Evolutionary conservation across 495 filamentous ascomycete genomes (phyloP).

Genomic region (Antarctomyces pellizariae): DNA sequence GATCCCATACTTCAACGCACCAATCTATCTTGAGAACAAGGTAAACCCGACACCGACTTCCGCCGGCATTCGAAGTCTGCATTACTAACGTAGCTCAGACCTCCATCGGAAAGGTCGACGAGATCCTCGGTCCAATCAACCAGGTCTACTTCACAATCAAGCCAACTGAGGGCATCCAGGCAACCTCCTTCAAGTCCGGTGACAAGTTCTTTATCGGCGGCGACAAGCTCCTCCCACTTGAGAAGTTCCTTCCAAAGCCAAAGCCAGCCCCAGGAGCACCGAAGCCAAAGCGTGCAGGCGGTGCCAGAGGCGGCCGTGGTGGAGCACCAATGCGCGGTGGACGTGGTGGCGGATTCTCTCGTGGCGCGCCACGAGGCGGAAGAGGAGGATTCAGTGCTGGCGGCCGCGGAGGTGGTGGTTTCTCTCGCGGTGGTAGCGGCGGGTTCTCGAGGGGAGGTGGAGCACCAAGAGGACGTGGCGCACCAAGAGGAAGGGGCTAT

Average conservation of each 20-base stretch:
- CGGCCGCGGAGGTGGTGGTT: slow-evolving; percentile 19
- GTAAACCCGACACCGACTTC: slow-evolving; percentile 15
- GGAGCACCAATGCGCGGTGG: slow-evolving; percentile 10
- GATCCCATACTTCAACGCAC: slow-evolving; percentile 96
- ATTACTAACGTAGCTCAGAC: slow-evolving; percentile 46
- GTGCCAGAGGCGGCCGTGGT: slow-evolving; percentile 15
- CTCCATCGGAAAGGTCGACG: slow-evolving; percentile 76
- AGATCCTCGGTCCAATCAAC: slow-evolving; percentile 86
- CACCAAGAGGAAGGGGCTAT: slow-evolving; percentile 8
- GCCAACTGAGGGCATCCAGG: slow-evolving; percentile 84
- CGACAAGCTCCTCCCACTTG: slow-evolving; percentile 84
- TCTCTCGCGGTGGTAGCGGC: slow-evolving; percentile 21
- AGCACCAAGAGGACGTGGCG: slow-evolving; percentile 12
- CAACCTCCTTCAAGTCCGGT: slow-evolving; percentile 77
- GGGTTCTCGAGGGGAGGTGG: slow-evolving; percentile 22
- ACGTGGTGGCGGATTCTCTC: slow-evolving; percentile 24
- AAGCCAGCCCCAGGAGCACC: slow-evolving; percentile 49
- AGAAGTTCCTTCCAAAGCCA: slow-evolving; percentile 90
- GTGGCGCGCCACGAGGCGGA: slow-evolving; percentile 28
- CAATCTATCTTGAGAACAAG: slow-evolving; percentile 97
- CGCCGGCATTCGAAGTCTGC: slow-evolving; percentile 18
- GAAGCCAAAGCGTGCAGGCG: slow-evolving; percentile 32
- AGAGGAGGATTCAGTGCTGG: slow-evolving; percentile 21
- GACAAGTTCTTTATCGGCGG: slow-evolving; percentile 92
- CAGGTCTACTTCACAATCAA: slow-evolving; percentile 97